These are phyloP conservation scores for Prunella vulgaris DNA, from an alignment of 257 asterid species.

Conservation along the genomic window DNA sequence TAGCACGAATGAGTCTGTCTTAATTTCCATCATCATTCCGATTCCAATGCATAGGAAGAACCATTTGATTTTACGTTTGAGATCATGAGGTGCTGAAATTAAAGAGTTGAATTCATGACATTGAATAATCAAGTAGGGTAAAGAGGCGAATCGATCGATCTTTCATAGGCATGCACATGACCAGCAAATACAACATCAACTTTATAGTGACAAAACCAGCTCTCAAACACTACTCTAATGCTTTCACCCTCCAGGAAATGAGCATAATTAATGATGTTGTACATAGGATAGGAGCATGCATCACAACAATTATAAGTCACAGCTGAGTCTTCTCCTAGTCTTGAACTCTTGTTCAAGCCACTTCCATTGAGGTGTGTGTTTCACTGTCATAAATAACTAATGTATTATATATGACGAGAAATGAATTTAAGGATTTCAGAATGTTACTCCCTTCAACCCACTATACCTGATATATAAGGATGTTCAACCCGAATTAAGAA, in stretches of 20 bases:
- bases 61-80: constrained; percentile 63
- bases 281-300: constrained; percentile 91
- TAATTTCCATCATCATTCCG: constrained; percentile 86
- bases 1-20: constrained; percentile 66
- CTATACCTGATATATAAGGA: too few species aligned
- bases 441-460: not conserved
- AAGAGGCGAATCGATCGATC: constrained; percentile 77
- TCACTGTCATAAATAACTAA: constrained; percentile 48
- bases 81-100: constrained; percentile 80
- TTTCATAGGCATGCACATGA: constrained; percentile 94
- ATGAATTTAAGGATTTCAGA: not conserved
- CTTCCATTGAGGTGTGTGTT: constrained; percentile 88
- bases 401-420: constrained; percentile 1
- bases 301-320: constrained; percentile 94
- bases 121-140: not conserved
- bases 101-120: constrained; percentile 2
- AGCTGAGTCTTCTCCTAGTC: constrained; percentile 91
- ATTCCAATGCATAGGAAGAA: constrained; percentile 69
- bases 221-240: constrained; percentile 77
- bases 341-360: constrained; percentile 78
- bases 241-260: constrained; percentile 97
- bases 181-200: constrained; percentile 93
- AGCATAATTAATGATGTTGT: constrained; percentile 86
- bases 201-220: constrained; percentile 81
- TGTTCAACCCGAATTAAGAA: too few species aligned